A percentile compares a stretch with the other conserved stretches of the same genome.
Conservation (phyloP, 106 monocot species). For the Ottelia alismoides region DNA sequence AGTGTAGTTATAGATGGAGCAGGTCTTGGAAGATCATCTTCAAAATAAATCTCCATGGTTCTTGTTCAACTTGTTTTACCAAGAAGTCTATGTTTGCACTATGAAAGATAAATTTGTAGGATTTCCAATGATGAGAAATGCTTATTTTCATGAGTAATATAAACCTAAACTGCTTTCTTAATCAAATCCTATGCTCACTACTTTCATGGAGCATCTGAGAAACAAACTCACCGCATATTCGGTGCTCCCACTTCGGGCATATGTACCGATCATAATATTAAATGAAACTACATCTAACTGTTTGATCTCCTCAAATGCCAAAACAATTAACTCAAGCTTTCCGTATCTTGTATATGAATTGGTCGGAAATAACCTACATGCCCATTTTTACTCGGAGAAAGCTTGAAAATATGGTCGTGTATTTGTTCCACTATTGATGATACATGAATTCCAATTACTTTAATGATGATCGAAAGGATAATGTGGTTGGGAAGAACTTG, state of each 20-base stretch:
- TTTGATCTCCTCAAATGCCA: slow-evolving; percentile 46
- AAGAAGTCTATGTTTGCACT: too few species aligned
- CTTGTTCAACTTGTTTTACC: too few species aligned
- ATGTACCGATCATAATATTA: slow-evolving; percentile 64
- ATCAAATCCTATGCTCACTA: slow-evolving; percentile 17
- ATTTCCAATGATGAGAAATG: too few species aligned
- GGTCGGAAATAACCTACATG: slow-evolving; percentile 49
- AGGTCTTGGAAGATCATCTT: too few species aligned
- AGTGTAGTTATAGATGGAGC: too few species aligned
- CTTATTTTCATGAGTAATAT: too few species aligned
- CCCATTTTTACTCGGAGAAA: slow-evolving; percentile 19
- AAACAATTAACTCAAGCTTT: slow-evolving; percentile 28
- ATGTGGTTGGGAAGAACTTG: slow-evolving; percentile 32
- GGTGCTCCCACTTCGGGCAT: slow-evolving; percentile 31
- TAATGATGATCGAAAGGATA: slow-evolving; percentile 33
- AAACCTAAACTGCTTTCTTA: too few species aligned
- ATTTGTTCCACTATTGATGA: slow-evolving; percentile 15
- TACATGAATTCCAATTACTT: neutral
- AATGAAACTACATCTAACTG: slow-evolving; percentile 38
- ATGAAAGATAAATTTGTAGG: too few species aligned
- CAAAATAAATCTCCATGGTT: too few species aligned
- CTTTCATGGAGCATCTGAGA: slow-evolving; percentile 22
- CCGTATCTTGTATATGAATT: slow-evolving; percentile 23
- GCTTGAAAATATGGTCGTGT: slow-evolving; percentile 37
- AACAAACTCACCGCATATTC: slow-evolving; percentile 23